Base-by-base conservation (phyloP, 106 monocot genomes). In the Acorus gramineus region DNA sequence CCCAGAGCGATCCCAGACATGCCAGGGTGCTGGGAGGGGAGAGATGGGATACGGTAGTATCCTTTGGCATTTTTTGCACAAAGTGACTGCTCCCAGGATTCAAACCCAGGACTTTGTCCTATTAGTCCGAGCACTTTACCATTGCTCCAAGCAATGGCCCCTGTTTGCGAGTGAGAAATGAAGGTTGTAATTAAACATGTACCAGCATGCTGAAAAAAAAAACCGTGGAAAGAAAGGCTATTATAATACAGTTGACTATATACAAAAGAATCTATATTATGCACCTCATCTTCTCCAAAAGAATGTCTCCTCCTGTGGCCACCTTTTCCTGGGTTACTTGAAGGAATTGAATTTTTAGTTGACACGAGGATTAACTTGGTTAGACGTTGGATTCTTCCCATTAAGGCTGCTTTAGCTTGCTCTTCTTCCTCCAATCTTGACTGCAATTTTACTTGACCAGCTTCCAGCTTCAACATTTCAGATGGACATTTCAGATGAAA, bases 361-460 rank as follows among this genome's bases (percentile, higher is more conserved):
- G 96, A 98, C 47, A 98, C 96, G 66, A 98, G 69, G 49, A 98
- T 98, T 45, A 98, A 52, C 71, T 92, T 91, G 43, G 96, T 98
- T 65, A 98, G 46, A 14, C 96, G 73, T 68, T 98, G 96, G 75
- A 98, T 98, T 59, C 96, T 79, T 64, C 96, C 85, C 96, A 98
- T 85, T 63, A 98, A 71, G 3, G 96, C 91, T 68, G 91, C 87
- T 78, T 98, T 91, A 65, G 87, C 96, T 75, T 98, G 85, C 53
- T 98, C 96, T 68, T 98, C 96, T 59, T 91, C 87, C 81, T 98
- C 91, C 64, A 98, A 52, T 75, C 88, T 90, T 52, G 96, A 91
- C 14, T 83, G 96, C 59, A 96, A 62, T 74, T 87, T 87, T 4
- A 96, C 96, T 91, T 96, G 90, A 51, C 96, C 96, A 69, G 90